Conservation (phyloP, 2,329 filamentous ascomycete species). For the Magnaporthiopsis incrustans region DNA sequence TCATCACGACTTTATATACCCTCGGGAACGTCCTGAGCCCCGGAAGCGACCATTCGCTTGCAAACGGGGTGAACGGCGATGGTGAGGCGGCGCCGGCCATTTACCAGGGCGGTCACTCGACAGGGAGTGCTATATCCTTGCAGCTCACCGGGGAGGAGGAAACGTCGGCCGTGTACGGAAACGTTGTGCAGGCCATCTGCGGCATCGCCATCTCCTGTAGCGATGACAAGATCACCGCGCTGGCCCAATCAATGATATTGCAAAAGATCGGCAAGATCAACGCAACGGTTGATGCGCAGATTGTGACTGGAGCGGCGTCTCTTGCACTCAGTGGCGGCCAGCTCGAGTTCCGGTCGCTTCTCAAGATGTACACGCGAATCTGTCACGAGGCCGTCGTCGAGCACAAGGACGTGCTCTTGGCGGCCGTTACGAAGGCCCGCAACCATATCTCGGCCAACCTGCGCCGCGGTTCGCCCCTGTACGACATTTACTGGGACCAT, state of each 20-base stretch:
- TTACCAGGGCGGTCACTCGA: slow-evolving; percentile 49
- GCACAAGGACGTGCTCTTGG: slow-evolving; percentile 57
- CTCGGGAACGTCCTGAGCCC: slow-evolving; percentile 92
- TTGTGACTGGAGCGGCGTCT: slow-evolving; percentile 73
- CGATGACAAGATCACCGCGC: slow-evolving; percentile 85
- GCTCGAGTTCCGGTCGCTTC: slow-evolving; percentile 74
- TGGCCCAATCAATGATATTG: slow-evolving; percentile 92
- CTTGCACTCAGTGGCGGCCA: slow-evolving; percentile 70
- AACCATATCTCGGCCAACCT: slow-evolving; percentile 67
- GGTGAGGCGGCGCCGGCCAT: slow-evolving; percentile 32
- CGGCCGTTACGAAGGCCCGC: slow-evolving; percentile 74
- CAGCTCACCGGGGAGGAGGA: slow-evolving; percentile 71
- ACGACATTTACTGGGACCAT: slow-evolving; percentile 75
- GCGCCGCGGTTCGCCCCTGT: slow-evolving; percentile 62
- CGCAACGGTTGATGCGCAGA: slow-evolving; percentile 69
- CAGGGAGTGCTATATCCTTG: slow-evolving; percentile 73
- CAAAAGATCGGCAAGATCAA: slow-evolving; percentile 89
- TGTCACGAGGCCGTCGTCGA: slow-evolving; percentile 65
- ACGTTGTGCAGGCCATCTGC: slow-evolving; percentile 92
- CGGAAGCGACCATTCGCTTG: slow-evolving; percentile 45
- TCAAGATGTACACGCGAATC: slow-evolving; percentile 75
- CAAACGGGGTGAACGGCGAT: slow-evolving; percentile 43
- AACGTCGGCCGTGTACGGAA: slow-evolving; percentile 66
- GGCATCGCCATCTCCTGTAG: slow-evolving; percentile 74
- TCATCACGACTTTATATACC: slow-evolving; percentile 92